Conservation (phyloP, 805 yeast species). For the Candida bentonensis region DNA sequence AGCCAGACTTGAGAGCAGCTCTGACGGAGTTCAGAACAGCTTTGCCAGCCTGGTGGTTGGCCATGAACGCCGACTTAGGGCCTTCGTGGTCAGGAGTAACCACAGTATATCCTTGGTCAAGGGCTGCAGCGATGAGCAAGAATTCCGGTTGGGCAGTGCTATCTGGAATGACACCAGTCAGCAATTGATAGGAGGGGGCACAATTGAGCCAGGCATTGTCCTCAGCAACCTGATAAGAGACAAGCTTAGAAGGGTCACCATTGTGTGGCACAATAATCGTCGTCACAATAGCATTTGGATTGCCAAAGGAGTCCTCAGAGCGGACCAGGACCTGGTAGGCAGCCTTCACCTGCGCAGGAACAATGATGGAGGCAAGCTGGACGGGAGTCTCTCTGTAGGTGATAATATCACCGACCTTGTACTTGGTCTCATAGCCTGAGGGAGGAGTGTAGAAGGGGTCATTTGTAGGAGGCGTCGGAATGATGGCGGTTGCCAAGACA, state of each 20-base stretch:
- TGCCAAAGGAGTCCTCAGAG: slow-evolving; percentile 14
- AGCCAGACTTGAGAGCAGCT: slow-evolving; percentile 11
- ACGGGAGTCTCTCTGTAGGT: slow-evolving; percentile 1
- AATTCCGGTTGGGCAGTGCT: slow-evolving; percentile 4
- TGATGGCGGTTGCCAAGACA: neutral
- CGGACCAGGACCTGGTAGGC: slow-evolving; percentile 16
- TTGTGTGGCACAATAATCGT: slow-evolving; percentile 15
- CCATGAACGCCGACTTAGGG: slow-evolving; percentile 10
- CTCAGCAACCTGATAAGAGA: slow-evolving; percentile 14
- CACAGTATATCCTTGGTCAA: slow-evolving; percentile 11
- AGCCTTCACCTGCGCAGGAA: slow-evolving; percentile 3
- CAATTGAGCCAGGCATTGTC: slow-evolving; percentile 13
- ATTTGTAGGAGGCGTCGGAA: slow-evolving; percentile 8
- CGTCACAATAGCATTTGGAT: slow-evolving; percentile 16
- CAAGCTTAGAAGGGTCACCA: slow-evolving; percentile 7
- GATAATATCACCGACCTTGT: slow-evolving; percentile 3
- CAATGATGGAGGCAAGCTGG: slow-evolving; percentile 5
- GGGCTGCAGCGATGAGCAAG: slow-evolving; percentile 1
- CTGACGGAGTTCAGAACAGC: slow-evolving; percentile 17
- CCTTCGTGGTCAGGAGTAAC: slow-evolving; percentile 18
- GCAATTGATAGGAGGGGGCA: slow-evolving; percentile 12
- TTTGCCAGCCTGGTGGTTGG: slow-evolving; percentile 15
- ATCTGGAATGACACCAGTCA: slow-evolving; percentile 6
- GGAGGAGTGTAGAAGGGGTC: slow-evolving; percentile 13
- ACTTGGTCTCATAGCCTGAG: slow-evolving; percentile 7